These are phyloP conservation scores for Uronychia binucleata DNA, from an alignment of 73 alveolate species.

Conservation along the genomic window DNA sequence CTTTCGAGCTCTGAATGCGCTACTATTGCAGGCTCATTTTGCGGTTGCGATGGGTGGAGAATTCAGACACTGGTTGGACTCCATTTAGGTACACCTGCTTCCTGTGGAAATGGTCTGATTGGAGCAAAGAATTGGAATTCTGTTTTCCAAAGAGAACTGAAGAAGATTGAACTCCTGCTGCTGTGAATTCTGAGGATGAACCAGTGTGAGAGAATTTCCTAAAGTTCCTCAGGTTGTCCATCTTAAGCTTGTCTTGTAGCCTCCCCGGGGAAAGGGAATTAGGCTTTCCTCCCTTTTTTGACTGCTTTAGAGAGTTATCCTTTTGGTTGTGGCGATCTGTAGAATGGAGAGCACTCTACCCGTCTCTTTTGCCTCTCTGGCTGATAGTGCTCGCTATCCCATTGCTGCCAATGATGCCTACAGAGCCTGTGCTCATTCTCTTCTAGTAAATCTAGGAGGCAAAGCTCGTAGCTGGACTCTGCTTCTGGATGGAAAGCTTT, in stretches of 20 bases:
- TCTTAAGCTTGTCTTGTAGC: not conserved
- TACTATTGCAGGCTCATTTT: not conserved
- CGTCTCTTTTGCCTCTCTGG: no score
- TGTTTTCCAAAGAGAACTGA: not conserved
- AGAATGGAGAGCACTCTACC: no score
- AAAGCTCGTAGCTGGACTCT: no score
- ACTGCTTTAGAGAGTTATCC: not conserved
- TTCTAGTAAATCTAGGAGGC: no score
- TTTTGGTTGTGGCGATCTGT: no score
- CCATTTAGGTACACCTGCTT: not conserved
- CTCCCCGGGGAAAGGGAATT: not conserved
- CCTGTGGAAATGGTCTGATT: not conserved
- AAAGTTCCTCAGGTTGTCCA: not conserved
- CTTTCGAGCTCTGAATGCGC: not conserved
- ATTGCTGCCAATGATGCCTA: no score
- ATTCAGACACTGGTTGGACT: not conserved
- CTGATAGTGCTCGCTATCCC: no score
- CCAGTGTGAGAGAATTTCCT: not conserved
- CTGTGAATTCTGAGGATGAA: not conserved
- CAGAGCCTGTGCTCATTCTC: no score
- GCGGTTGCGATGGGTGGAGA: not conserved
- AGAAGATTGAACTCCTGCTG: not conserved
- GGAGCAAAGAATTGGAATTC: not conserved
- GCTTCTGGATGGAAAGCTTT: no score
- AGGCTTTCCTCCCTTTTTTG: not conserved